Conservation (phyloP, 441 rosid genomes). For the Mallotus japonicus region DNA sequence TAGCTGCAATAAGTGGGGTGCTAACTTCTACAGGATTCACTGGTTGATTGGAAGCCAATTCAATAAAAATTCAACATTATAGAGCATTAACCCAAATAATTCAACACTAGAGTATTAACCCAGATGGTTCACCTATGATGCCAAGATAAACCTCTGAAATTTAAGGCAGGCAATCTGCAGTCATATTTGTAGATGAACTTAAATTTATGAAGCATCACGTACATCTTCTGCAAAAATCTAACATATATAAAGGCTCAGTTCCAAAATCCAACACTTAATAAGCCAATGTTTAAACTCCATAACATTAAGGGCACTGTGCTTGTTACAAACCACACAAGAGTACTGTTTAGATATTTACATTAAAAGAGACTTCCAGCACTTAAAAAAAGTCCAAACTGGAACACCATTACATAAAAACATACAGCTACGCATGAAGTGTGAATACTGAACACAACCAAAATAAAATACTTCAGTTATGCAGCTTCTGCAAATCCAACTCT, state of each 20-base stretch:
- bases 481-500: conserved; percentile 84
- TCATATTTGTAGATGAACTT: background rate
- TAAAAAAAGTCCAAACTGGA: background rate
- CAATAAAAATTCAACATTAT: no score
- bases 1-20: no score
- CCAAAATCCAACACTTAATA: background rate
- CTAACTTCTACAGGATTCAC: no score
- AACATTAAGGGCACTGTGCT: no score
- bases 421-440: background rate
- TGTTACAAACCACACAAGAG: background rate
- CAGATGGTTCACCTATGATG: no score
- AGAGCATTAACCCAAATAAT: no score
- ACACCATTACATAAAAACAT: background rate
- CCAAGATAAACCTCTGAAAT: background rate
- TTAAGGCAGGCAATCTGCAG: background rate
- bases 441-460: background rate
- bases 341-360: conserved; percentile 29
- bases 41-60: no score
- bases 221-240: background rate
- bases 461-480: conserved; percentile 29
- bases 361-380: background rate
- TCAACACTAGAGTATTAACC: no score
- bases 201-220: background rate
- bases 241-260: background rate
- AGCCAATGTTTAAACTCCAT: conserved; percentile 4